Evolutionary conservation across 2,329 filamentous ascomycete genomes (phyloP).

Genomic region (Penicillium sp.): DNA sequence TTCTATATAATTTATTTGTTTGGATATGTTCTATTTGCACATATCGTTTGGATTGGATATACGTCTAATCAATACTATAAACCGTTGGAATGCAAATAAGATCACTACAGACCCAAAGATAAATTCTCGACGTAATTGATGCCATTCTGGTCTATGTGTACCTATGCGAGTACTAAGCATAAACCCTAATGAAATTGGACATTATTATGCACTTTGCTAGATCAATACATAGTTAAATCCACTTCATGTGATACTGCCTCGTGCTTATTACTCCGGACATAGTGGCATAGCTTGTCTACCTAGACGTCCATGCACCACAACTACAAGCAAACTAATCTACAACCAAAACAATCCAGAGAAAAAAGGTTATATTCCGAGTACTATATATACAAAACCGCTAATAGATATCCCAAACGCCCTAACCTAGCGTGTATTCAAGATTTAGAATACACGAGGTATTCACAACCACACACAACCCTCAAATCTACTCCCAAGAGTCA

Average conservation of each 20-base stretch:
- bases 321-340: background rate
- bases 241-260: background rate
- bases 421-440: background rate
- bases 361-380: background rate
- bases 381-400: slow-evolving; percentile 14
- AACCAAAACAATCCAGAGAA: background rate
- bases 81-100: background rate
- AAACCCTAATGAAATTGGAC: background rate
- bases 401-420: slow-evolving; percentile 8
- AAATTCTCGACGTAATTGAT: no score
- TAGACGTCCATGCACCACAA: background rate
- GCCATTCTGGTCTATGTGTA: background rate
- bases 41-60: no score
- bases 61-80: no score
- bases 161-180: background rate
- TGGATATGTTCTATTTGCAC: background rate
- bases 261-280: background rate
- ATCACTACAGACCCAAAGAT: background rate
- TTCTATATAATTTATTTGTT: background rate
- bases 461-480: background rate
- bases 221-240: background rate
- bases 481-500: slow-evolving; percentile 57
- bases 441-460: background rate
- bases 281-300: no score
- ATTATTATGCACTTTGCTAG: background rate